Evolutionary conservation across 305 asterid genomes (phyloP).

Genomic region (Caryopteris hybrid): DNA sequence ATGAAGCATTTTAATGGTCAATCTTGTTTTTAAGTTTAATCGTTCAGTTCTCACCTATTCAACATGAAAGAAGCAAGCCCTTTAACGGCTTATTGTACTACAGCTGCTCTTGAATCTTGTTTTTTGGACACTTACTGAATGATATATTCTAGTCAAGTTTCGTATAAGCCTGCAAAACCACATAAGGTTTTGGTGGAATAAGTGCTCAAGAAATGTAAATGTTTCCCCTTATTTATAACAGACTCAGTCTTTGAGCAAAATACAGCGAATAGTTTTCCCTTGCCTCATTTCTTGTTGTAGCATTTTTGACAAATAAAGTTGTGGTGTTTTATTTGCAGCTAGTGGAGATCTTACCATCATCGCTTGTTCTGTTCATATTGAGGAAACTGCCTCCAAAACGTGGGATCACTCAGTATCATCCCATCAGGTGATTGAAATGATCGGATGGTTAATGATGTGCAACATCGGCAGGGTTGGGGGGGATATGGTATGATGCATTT

Average conservation of each 20-base stretch:
- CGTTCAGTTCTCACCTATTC: not conserved
- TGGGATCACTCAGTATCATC: slow-evolving; percentile 89
- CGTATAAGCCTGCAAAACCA: too few species aligned
- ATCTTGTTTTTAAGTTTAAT: not conserved
- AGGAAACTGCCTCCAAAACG: slow-evolving; percentile 95
- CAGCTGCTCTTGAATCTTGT: not conserved
- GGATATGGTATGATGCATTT: not conserved
- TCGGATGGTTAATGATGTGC: not conserved
- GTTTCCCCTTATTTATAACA: too few species aligned
- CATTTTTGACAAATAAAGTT: not conserved
- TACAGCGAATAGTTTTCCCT: too few species aligned
- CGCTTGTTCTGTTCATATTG: slow-evolving; percentile 92
- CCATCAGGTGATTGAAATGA: slow-evolving; percentile 52
- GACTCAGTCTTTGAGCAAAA: too few species aligned
- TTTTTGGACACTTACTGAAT: too few species aligned
- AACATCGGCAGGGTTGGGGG: slow-evolving; percentile 2
- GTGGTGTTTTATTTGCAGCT: slow-evolving; percentile 40
- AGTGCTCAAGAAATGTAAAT: too few species aligned
- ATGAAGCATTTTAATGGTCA: too few species aligned
- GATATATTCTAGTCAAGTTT: too few species aligned
- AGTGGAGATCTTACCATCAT: slow-evolving; percentile 88
- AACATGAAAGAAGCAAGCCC: not conserved
- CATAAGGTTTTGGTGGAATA: too few species aligned
- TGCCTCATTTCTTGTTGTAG: not conserved
- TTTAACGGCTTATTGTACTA: not conserved